Evolutionary conservation across 2,329 filamentous ascomycete genomes (phyloP), one percentile per base, ranked within the genome.

Genomic region (Diaporthe caulivora): DNA sequence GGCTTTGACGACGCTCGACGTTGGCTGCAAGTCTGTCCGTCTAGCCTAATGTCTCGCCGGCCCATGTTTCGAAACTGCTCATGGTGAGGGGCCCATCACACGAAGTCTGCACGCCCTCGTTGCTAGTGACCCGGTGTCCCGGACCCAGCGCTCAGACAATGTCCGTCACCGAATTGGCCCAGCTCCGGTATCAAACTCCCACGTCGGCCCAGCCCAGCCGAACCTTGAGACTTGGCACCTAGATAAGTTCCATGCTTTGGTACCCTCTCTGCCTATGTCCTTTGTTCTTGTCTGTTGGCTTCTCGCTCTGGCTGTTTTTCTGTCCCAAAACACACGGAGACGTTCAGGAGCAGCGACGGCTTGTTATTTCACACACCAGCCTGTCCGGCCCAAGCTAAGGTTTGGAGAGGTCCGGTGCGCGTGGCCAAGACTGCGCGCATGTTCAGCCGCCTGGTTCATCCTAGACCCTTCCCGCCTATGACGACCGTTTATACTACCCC

Each of bases 21-120:
- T 51, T 18, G 18, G 34, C 9, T 40, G 62, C 31, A 4, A 51
- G 44, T 21, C 31, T 53, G 47, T 40, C 34, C 62, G 62, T 53
- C 62, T 29, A 9, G 44, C 40, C 62, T 67, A 67, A 67, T 67
- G 62, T 67, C 62, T 53, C 62, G 24, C n/a, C 62, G 62, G 62
- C n/a, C 17, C 47, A 49, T 21, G 62, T 67, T 92, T 86, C 81
- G 85, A 85, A 80, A 93, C 84, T 93, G 0, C 91, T 91, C 1
- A 84, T 92, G 54, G 79, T 92, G 29, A 77, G 82, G 1, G 88
- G 92, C 67, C 79, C 82, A 0, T 71, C 77, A 24, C 87, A 85
- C 0, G 78, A 53, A 67, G 44, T 64, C 24, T 62, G 17, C 42
- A n/a, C 40, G 26, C 40, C 60, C 5, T n/a, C 13, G 7, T 13